Evolutionary conservation across 306 rosid species (phyloP).

Genomic region (Ormosia semicastrata): DNA sequence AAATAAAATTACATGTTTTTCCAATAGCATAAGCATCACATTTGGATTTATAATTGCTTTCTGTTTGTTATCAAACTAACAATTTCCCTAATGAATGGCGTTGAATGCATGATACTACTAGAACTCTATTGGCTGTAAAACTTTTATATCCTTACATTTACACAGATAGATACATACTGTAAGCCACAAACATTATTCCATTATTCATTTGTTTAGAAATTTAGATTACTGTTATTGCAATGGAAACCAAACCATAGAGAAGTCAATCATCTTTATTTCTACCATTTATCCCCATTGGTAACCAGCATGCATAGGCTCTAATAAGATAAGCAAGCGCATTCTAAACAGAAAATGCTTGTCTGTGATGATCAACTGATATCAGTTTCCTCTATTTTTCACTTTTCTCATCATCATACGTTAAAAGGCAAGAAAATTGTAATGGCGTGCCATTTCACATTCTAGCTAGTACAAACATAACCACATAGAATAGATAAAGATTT

Average conservation of each 20-base stretch:
- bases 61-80: neutral
- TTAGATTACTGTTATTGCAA: neutral
- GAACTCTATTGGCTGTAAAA: neutral
- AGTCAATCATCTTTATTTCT: neutral
- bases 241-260: neutral
- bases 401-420: neutral
- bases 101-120: neutral
- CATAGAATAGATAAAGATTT: neutral
- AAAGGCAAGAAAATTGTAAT: neutral
- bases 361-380: neutral
- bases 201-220: neutral
- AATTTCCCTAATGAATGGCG: neutral
- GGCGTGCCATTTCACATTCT: slow-evolving; percentile 9
- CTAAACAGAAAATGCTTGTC: neutral
- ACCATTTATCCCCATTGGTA: neutral
- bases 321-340: neutral
- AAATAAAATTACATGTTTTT: neutral
- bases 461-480: neutral
- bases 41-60: neutral
- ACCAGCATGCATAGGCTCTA: neutral
- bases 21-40: neutral
- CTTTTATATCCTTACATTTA: neutral
- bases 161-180: neutral
- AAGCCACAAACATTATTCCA: neutral
- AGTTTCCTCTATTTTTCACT: neutral